phyloP scores from a whole-genome alignment of 257 asterid genomes.

The Jacaranda copaia region DNA sequence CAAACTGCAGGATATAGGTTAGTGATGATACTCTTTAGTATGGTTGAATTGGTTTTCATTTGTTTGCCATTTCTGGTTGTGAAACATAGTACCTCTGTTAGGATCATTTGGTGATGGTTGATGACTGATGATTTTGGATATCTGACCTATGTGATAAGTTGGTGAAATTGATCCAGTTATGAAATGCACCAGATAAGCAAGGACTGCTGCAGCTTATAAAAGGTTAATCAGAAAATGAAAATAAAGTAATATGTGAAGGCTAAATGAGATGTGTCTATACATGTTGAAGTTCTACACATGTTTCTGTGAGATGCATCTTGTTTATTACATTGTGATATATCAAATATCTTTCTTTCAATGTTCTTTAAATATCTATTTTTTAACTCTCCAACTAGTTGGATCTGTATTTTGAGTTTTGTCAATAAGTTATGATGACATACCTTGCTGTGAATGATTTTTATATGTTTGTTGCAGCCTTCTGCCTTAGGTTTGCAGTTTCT shows the following conservation, averaged over 20 bases:
- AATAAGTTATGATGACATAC: conserved; percentile 14
- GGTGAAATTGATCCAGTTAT: background rate
- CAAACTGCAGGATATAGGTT: conserved; percentile 83
- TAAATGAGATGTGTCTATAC: conserved; percentile 19
- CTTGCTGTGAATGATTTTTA: background rate
- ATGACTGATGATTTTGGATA: conserved; percentile 13
- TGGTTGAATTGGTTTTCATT: conserved; percentile 27
- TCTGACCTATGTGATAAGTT: conserved; percentile 8
- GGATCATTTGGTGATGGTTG: conserved; percentile 33
- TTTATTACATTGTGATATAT: conserved; percentile 6
- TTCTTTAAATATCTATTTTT: conserved; percentile 2
- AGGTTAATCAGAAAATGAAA: conserved; percentile 1
- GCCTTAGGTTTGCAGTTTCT: conserved; percentile 20
- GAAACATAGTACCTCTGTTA: conserved; percentile 7
- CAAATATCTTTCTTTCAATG: conserved; percentile 26
- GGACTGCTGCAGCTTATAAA: conserved; percentile 21
- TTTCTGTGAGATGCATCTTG: background rate
- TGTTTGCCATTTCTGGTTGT: conserved; percentile 22
- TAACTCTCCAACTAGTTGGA: conserved; percentile 18
- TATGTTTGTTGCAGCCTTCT: background rate
- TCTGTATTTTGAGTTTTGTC: conserved; percentile 18
- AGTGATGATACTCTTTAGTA: conserved; percentile 39
- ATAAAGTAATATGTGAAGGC: background rate
- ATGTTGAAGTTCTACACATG: background rate
- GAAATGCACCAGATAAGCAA: background rate